Conservation (phyloP, 495 filamentous ascomycete species). For the Penicillium bovifimosum region DNA sequence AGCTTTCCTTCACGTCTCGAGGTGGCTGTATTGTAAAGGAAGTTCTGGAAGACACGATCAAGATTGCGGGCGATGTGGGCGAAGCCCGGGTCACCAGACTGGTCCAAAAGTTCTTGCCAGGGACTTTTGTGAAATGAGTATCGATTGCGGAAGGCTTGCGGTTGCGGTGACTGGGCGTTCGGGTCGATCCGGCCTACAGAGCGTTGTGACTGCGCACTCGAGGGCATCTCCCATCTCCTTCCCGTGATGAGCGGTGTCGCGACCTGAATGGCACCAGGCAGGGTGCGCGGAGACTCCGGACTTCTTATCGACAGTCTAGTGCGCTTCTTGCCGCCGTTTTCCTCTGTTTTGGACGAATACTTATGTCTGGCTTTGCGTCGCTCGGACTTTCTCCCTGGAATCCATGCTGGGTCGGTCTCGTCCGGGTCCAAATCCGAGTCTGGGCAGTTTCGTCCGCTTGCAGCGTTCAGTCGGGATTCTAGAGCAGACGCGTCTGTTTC, state of each 20-base stretch:
- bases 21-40: conserved; percentile 33
- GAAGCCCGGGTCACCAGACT: conserved; percentile 31
- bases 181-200: background rate
- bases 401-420: conserved; percentile 41
- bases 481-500: background rate
- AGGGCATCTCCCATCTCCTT: conserved; percentile 22
- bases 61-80: conserved; percentile 36
- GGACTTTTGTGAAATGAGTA: conserved; percentile 31
- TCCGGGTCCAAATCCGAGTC: conserved; percentile 40
- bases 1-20: background rate
- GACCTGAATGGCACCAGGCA: conserved; percentile 44
- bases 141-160: conserved; percentile 14
- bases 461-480: background rate
- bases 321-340: conserved; percentile 20
- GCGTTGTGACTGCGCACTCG: conserved; percentile 13
- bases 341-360: conserved; percentile 32
- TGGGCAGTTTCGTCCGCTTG: conserved; percentile 7
- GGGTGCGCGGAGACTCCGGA: conserved; percentile 32
- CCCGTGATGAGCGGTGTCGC: conserved; percentile 44
- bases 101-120: conserved; percentile 38
- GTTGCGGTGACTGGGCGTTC: background rate
- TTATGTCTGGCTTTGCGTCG: conserved; percentile 35
- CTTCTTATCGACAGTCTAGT: conserved; percentile 33
- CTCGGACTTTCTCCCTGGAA: conserved; percentile 32
- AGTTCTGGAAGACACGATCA: conserved; percentile 35